A percentile compares a stretch with the other conserved stretches of the same genome.
Conservation (phyloP, 352 stramenopile genomes). For the Ochromonadaceae sp. region DNA sequence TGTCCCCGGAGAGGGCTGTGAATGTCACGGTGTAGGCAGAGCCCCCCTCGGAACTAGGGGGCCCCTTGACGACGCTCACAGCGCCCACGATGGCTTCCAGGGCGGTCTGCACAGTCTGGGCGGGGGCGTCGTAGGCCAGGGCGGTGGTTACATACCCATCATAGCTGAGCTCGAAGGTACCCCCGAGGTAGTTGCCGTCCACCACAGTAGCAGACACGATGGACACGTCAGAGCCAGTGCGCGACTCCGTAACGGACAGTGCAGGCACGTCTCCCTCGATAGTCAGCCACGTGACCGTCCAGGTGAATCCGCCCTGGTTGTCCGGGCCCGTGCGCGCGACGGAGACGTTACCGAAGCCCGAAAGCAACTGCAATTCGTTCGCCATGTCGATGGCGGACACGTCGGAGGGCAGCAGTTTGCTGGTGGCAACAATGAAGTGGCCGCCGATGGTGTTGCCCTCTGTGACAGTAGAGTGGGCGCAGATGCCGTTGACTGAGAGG, state of each 20-base stretch:
- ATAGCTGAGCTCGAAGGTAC: slow-evolving; percentile 67
- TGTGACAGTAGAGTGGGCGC: slow-evolving; percentile 39
- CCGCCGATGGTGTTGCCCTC: slow-evolving; percentile 48
- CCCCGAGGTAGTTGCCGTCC: slow-evolving; percentile 57
- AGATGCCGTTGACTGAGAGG: slow-evolving; percentile 26
- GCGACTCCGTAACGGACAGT: slow-evolving; percentile 34
- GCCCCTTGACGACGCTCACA: slow-evolving; percentile 35
- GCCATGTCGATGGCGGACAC: slow-evolving; percentile 36
- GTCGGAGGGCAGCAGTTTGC: slow-evolving; percentile 39
- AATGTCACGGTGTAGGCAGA: slow-evolving; percentile 42
- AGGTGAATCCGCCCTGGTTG: slow-evolving; percentile 44
- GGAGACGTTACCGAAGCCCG: slow-evolving; percentile 38
- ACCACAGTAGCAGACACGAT: slow-evolving; percentile 49
- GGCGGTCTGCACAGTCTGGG: slow-evolving; percentile 47
- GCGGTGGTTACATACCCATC: slow-evolving; percentile 48
- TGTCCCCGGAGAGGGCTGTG: slow-evolving; percentile 27
- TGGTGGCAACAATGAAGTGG: slow-evolving; percentile 43
- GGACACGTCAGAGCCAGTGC: slow-evolving; percentile 38
- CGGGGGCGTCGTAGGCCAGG: slow-evolving; percentile 56
- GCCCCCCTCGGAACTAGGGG: slow-evolving; percentile 37
- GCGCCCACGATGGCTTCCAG: slow-evolving; percentile 39
- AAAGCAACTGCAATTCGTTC: slow-evolving; percentile 35
- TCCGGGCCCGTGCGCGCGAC: slow-evolving; percentile 40
- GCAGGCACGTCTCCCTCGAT: slow-evolving; percentile 34
- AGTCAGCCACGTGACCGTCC: slow-evolving; percentile 45